Conservation (phyloP, 2,329 filamentous ascomycete genomes). For the Sporothrix humicola region DNA sequence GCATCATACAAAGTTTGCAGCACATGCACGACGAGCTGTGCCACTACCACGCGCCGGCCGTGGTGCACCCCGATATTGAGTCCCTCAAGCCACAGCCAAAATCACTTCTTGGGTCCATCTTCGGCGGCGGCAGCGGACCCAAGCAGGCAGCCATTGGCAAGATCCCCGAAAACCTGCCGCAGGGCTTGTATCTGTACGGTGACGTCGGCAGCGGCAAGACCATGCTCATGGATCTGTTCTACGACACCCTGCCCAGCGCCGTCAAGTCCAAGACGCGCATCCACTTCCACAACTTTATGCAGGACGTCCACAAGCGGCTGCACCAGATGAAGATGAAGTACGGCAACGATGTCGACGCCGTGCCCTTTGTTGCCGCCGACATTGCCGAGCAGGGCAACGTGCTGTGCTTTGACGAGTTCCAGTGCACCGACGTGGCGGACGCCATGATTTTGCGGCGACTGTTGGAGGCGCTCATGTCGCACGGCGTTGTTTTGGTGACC, state of each 20-base stretch:
- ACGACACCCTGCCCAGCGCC: conserved; percentile 82
- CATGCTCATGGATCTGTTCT: conserved; percentile 99
- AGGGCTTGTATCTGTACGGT: conserved; percentile 91
- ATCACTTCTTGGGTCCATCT: conserved; percentile 66
- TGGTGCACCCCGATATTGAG: conserved; percentile 78
- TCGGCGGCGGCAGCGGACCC: conserved; percentile 47
- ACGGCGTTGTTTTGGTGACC: conserved; percentile 94
- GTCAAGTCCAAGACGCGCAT: conserved; percentile 87
- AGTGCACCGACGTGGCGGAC: conserved; percentile 97
- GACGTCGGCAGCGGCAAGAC: conserved; percentile 98
- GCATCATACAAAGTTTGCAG: conserved; percentile 87
- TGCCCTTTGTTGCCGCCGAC: conserved; percentile 92
- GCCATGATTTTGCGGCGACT: conserved; percentile 90
- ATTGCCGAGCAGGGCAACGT: conserved; percentile 86
- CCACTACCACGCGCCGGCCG: conserved; percentile 73
- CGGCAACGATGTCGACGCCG: conserved; percentile 85
- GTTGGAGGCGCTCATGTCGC: conserved; percentile 89
- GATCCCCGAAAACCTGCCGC: conserved; percentile 77
- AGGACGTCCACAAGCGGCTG: conserved; percentile 89
- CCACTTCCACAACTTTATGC: conserved; percentile 99
- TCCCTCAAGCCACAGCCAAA: conserved; percentile 59
- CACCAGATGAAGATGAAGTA: conserved; percentile 89
- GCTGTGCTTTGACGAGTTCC: conserved; percentile 97
- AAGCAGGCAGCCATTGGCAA: conserved; percentile 49
- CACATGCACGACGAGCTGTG: conserved; percentile 83